phyloP scores from a whole-genome alignment of 306 rosid genomes.

The Inga leiocalycina region DNA sequence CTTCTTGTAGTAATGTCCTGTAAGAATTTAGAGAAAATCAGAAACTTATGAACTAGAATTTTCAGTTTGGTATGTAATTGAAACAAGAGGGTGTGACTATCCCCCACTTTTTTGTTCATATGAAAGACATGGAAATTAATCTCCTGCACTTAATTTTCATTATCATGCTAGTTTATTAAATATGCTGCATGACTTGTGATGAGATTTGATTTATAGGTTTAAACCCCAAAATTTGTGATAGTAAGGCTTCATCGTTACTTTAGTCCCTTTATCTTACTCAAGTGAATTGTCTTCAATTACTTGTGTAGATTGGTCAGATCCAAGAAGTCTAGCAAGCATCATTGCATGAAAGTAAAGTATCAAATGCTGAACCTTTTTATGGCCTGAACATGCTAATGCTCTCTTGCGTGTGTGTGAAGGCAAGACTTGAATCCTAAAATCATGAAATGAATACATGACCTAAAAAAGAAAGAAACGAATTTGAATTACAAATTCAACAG shows the following conservation, averaged over 20 bases:
- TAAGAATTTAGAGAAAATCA: background rate
- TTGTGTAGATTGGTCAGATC: background rate
- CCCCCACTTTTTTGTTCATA: background rate
- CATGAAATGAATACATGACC: background rate
- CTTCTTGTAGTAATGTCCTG: background rate
- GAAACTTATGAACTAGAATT: constrained; percentile 9
- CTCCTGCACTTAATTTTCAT: background rate
- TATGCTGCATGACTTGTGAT: background rate
- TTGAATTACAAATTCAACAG: background rate
- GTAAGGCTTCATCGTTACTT: background rate
- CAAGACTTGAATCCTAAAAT: background rate
- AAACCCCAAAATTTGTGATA: background rate
- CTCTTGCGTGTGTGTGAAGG: background rate
- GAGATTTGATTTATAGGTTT: background rate
- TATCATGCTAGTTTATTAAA: background rate
- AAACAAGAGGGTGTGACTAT: background rate
- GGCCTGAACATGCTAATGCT: background rate
- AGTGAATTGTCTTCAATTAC: background rate
- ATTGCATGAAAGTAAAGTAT: background rate
- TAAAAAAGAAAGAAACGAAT: background rate
- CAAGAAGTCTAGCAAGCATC: background rate
- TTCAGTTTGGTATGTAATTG: background rate
- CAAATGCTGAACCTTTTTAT: background rate
- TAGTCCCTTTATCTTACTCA: background rate
- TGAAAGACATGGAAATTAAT: background rate